Evolutionary conservation across 352 stramenopile species (phyloP).

Genomic region (Globisporangium abappressorium): DNA sequence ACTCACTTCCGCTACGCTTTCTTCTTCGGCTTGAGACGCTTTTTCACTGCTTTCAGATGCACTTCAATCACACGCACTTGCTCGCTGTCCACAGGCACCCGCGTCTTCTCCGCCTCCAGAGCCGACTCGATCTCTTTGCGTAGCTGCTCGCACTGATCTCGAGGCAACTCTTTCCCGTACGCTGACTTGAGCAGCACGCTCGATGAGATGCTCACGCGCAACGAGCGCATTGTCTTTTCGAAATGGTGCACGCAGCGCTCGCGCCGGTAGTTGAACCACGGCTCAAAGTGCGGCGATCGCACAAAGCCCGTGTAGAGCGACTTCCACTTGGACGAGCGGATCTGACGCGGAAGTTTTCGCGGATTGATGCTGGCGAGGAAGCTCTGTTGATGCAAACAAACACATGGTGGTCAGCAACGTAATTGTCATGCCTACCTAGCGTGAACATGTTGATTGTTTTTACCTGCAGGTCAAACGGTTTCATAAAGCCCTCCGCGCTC

Average conservation of each 20-base stretch:
- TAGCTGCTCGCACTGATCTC: conserved; percentile 42
- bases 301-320: conserved; percentile 72
- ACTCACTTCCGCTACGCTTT: conserved; percentile 10
- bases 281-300: conserved; percentile 64
- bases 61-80: conserved; percentile 46
- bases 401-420: not conserved
- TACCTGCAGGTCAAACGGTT: conserved; percentile 63
- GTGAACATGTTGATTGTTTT: not conserved
- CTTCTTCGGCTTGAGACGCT: conserved; percentile 22
- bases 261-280: conserved; percentile 73
- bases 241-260: conserved; percentile 71
- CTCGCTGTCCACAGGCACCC: conserved; percentile 30
- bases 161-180: conserved; percentile 39
- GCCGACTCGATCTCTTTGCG: conserved; percentile 47
- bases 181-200: conserved; percentile 36
- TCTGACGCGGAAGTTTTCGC: conserved; percentile 50
- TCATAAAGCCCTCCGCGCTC: conserved; percentile 64
- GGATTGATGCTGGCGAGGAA: conserved; percentile 60
- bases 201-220: conserved; percentile 47
- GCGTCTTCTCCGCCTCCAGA: conserved; percentile 32
- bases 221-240: conserved; percentile 42
- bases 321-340: conserved; percentile 67
- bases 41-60: conserved; percentile 45
- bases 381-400: conserved; percentile 20
- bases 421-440: not conserved